Percentiles rank a stretch among this genome's conserved stretches.
These are phyloP conservation scores for Rhynchosporium secalis DNA, from an alignment of 2,329 filamentous ascomycete genomes.

Conservation along the genomic window DNA sequence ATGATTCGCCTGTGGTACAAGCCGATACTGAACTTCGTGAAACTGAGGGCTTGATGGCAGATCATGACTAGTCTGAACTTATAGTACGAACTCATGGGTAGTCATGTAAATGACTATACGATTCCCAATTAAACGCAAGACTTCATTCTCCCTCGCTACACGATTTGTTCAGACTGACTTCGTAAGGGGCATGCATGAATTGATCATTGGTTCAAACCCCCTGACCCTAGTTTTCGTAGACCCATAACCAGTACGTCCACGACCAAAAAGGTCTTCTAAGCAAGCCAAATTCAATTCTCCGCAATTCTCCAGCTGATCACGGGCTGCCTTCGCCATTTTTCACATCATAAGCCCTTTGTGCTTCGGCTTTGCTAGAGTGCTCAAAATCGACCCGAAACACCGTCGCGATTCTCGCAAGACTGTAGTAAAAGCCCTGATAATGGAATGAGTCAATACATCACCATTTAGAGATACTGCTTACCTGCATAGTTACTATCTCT, in stretches of 20 bases:
- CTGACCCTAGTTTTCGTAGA: background rate
- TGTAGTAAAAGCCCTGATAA: constrained; percentile 28
- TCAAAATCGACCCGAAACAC: constrained; percentile 30
- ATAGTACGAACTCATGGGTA: background rate
- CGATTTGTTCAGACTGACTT: background rate
- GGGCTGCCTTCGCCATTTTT: background rate
- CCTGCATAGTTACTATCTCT: constrained; percentile 32
- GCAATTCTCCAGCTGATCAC: background rate
- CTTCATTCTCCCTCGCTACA: background rate
- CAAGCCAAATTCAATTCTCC: background rate
- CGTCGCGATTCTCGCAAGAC: constrained; percentile 29
- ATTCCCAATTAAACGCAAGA: background rate
- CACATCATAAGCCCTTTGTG: background rate
- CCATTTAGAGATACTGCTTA: constrained; percentile 14
- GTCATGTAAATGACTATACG: background rate
- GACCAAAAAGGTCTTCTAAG: constrained; percentile 4
- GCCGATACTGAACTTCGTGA: constrained; percentile 17
- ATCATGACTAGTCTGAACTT: constrained; percentile 24
- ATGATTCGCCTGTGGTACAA: constrained; percentile 10
- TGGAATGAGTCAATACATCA: constrained; percentile 9
- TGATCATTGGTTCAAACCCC: background rate
- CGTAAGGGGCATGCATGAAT: background rate
- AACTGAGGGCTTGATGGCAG: constrained; percentile 29
- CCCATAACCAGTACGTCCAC: constrained; percentile 4
- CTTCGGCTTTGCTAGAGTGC: constrained; percentile 6